These are phyloP conservation scores for Cornus florida DNA, from an alignment of 148 eudicot genomes.

Conservation along the genomic window DNA sequence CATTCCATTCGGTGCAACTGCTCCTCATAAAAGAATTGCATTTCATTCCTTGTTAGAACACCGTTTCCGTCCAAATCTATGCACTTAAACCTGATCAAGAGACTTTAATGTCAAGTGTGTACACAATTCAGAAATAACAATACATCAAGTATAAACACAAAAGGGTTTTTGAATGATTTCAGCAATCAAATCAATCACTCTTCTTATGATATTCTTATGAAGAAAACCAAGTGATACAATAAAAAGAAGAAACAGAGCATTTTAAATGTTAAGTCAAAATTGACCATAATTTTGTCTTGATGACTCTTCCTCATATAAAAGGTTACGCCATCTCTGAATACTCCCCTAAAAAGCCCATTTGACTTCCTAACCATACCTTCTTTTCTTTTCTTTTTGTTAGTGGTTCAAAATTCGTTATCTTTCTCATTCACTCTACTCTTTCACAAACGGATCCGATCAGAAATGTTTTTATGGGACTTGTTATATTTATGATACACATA, in stretches of 20 bases:
- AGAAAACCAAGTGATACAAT: neutral
- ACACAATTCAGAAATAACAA: neutral
- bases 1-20: constrained; percentile 98
- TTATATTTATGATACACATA: too few relatives aligned
- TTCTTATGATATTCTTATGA: neutral
- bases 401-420: too few relatives aligned
- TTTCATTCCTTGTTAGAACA: constrained; percentile 75
- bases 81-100: constrained; percentile 80
- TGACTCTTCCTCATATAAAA: neutral
- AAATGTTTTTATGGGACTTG: too few relatives aligned
- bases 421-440: too few relatives aligned
- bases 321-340: too few relatives aligned
- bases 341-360: too few relatives aligned
- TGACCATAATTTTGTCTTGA: neutral
- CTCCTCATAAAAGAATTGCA: constrained; percentile 97
- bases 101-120: constrained; percentile 7
- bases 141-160: neutral
- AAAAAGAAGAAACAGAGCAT: neutral
- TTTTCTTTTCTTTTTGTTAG: too few relatives aligned
- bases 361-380: too few relatives aligned
- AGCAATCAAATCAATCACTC: constrained; percentile 1
- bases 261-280: neutral
- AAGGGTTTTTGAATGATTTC: constrained; percentile 6
- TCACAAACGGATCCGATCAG: too few relatives aligned
- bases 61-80: constrained; percentile 94